Base-by-base conservation (phyloP, 371 early-diverging fungal genomes). In the Mortierella sp. region DNA sequence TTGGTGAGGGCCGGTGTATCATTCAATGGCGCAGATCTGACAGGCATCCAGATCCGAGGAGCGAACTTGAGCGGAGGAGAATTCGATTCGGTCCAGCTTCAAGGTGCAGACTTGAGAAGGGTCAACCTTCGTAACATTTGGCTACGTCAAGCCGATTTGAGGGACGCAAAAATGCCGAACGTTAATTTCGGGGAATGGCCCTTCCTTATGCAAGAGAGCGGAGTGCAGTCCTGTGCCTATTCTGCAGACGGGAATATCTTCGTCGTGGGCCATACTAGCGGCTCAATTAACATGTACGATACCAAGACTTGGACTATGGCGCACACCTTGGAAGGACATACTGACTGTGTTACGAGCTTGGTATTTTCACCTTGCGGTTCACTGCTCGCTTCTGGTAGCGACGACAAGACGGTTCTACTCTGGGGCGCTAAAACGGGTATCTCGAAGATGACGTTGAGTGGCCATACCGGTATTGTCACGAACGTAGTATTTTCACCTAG, bases 131-230 rank as follows among this genome's bases (percentile, higher is more conserved):
- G n/a, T 6, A 24, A 32, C 3, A 23, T 15, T 4, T 48, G 49
- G 49, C 21, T 57, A 15, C 47, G 57, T 6, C 3, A 34, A 12
- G 57, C 57, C 19, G 46, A 57, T 30, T 28, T 57, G n/a, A 48
- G 48, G 21, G 31, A 24, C 6, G 49, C 57, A 17, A 6, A 48
- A 4, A 57, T 57, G 57, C 2, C 3, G 9, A 8, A 19, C 4
- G 48, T 27, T 2, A 24, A n/a, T 21, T 57, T 57, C 28, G 57
- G 57, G 3, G 48, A 47, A 23, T 15, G 11, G 4, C 47, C 47
- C 15, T 30, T 4, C n/a, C 21, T 44, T 14, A 14, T 34, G 37
- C 37, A 34, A 14, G 11, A 14, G 11, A 34, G 37, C 37, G 37
- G 11, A 34, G 37, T 34, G 0, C 37, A 34, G 37, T 34, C 11